Percentiles rank a stretch among this genome's conserved stretches.
Evolutionary conservation across 768 basidiomycete genomes (phyloP).

Genomic region (Strobilomyces confusus): DNA sequence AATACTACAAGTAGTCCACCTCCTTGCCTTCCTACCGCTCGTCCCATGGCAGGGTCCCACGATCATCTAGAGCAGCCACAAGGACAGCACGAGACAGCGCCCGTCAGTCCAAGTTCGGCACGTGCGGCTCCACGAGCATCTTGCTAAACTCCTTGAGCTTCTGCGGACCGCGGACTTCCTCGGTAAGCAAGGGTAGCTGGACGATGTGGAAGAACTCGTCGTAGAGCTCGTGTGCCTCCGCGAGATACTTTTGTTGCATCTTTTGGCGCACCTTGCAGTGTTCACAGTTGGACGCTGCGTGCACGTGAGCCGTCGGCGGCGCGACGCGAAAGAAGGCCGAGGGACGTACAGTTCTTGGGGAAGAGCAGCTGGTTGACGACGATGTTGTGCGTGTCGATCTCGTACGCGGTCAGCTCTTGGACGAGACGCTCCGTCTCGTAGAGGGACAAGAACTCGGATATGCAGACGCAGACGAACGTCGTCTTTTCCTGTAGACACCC

Average conservation of each 20-base stretch:
- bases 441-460: constrained; percentile 95
- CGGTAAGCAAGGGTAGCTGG: constrained; percentile 87
- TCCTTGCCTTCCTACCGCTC: too few species aligned
- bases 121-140: constrained; percentile 84
- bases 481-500: constrained; percentile 76
- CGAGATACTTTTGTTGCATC: constrained; percentile 98
- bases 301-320: not conserved
- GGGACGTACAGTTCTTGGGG: constrained; percentile 77
- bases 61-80: too few species aligned
- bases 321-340: not conserved
- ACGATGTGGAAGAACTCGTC: constrained; percentile 98
- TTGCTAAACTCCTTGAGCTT: constrained; percentile 90
- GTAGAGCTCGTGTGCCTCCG: constrained; percentile 94
- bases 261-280: constrained; percentile 92
- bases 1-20: not conserved
- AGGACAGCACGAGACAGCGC: not conserved
- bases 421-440: constrained; percentile 99
- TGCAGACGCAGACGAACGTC: constrained; percentile 97
- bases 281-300: constrained; percentile 83
- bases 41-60: too few species aligned
- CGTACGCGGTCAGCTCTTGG: constrained; percentile 90
- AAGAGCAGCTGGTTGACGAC: constrained; percentile 97
- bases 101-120: constrained; percentile 36
- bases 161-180: constrained; percentile 94
- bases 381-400: constrained; percentile 98